Evolutionary conservation across 1,139 yeast genomes (phyloP).

Genomic region (Pichia sp.): DNA sequence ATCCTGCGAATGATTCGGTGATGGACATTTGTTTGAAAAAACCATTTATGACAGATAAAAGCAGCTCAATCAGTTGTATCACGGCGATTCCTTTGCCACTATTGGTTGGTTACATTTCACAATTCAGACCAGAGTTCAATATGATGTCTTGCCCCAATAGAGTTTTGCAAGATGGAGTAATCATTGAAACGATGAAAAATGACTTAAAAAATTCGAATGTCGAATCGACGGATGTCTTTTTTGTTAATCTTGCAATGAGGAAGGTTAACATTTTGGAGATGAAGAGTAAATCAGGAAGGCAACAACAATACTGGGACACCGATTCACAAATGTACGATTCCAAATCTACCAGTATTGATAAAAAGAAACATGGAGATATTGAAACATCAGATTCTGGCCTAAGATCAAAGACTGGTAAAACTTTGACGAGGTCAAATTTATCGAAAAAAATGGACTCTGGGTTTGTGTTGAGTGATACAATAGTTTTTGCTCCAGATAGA

Average conservation of each 20-base stretch:
- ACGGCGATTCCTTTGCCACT: conserved; percentile 34
- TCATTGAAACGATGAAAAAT: conserved; percentile 25
- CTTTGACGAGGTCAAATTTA: conserved; percentile 8
- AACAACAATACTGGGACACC: not conserved
- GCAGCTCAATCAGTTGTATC: conserved; percentile 1
- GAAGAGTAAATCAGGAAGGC: not conserved
- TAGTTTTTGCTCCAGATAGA: conserved; percentile 12
- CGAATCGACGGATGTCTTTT: conserved; percentile 16
- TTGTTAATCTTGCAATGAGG: conserved; percentile 28
- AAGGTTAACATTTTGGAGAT: conserved; percentile 26
- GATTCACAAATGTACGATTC: conserved; percentile 3
- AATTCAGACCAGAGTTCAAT: conserved; percentile 49
- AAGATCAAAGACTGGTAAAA: not conserved
- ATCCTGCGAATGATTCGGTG: conserved; percentile 8
- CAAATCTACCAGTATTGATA: not conserved
- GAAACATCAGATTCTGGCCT: not conserved
- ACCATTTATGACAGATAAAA: not conserved
- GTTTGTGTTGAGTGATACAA: conserved; percentile 8
- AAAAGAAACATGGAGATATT: not conserved
- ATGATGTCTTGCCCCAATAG: conserved; percentile 45
- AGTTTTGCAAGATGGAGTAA: conserved; percentile 20
- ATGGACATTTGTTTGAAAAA: conserved; percentile 6
- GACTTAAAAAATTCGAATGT: conserved; percentile 20
- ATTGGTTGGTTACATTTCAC: conserved; percentile 48
- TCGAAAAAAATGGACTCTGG: conserved; percentile 10